phyloP scores from a whole-genome alignment of 1,139 yeast species.

The Chernovozyma aurita region DNA sequence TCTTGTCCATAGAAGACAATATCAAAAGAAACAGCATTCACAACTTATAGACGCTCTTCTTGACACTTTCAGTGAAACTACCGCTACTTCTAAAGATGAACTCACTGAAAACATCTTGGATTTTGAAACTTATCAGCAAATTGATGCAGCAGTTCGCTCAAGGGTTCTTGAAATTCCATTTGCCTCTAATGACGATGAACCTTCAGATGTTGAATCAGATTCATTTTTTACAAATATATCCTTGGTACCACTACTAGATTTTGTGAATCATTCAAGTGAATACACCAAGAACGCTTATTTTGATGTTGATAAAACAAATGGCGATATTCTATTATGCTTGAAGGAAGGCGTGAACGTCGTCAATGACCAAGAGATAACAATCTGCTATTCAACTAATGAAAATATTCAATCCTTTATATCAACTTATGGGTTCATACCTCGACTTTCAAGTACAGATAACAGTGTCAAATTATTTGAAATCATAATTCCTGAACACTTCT shows the following conservation, averaged over 20 bases:
- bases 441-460: no score
- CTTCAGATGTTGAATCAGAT: constrained; percentile 3
- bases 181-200: constrained; percentile 6
- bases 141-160: constrained; percentile 19
- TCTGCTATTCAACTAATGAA: constrained; percentile 46
- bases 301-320: constrained; percentile 50
- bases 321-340: constrained; percentile 42
- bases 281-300: constrained; percentile 47
- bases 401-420: constrained; percentile 43
- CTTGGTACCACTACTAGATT: constrained; percentile 63
- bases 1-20: neutral
- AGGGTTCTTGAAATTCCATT: constrained; percentile 26
- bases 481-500: constrained; percentile 1
- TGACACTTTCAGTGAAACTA: neutral
- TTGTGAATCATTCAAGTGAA: constrained; percentile 51
- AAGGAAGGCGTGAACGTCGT: constrained; percentile 9
- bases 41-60: neutral
- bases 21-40: neutral
- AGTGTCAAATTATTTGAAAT: constrained; percentile 4
- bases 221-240: constrained; percentile 26
- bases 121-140: constrained; percentile 16
- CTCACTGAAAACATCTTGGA: constrained; percentile 5
- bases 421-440: constrained; percentile 61
- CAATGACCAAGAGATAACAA: constrained; percentile 34
- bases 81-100: neutral